Evolutionary conservation across 768 basidiomycete species (phyloP).

Genomic region (Cantharellus cinnabarinus): DNA sequence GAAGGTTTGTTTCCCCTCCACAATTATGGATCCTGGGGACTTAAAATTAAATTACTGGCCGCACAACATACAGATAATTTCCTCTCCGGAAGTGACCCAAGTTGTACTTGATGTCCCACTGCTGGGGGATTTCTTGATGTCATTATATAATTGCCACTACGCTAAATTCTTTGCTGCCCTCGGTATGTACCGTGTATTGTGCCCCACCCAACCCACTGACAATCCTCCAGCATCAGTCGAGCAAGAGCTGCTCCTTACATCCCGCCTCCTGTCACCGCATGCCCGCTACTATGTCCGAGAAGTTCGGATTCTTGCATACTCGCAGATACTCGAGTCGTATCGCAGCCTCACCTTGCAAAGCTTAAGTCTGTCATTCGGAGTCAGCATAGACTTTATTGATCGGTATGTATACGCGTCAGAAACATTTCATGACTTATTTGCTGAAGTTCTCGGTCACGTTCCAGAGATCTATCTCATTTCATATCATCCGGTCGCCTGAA

Average conservation of each 20-base stretch:
- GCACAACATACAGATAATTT: constrained; percentile 37
- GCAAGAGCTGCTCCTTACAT: constrained; percentile 70
- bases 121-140: constrained; percentile 66
- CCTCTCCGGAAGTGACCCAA: constrained; percentile 71
- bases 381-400: constrained; percentile 73
- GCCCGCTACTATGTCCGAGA: constrained; percentile 81
- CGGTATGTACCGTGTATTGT: constrained; percentile 23
- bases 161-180: constrained; percentile 84
- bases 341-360: constrained; percentile 75
- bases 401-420: constrained; percentile 28
- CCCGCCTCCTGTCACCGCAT: constrained; percentile 68
- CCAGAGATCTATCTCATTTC: constrained; percentile 68
- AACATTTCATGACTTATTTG: not conserved
- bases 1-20: constrained; percentile 30
- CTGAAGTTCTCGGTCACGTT: not conserved
- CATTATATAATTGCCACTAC: constrained; percentile 83
- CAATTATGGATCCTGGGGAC: not conserved
- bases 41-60: no score
- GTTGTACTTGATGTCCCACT: constrained; percentile 65
- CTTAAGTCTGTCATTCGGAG: constrained; percentile 72
- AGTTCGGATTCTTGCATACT: constrained; percentile 87
- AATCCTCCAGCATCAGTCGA: constrained; percentile 54
- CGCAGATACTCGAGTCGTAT: constrained; percentile 82
- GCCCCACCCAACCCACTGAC: not conserved
- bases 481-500: constrained; percentile 74